Percentiles rank a stretch among this genome's conserved stretches.
Conservation (phyloP, 2,329 filamentous ascomycete species). For the Sclerotinia borealis region DNA sequence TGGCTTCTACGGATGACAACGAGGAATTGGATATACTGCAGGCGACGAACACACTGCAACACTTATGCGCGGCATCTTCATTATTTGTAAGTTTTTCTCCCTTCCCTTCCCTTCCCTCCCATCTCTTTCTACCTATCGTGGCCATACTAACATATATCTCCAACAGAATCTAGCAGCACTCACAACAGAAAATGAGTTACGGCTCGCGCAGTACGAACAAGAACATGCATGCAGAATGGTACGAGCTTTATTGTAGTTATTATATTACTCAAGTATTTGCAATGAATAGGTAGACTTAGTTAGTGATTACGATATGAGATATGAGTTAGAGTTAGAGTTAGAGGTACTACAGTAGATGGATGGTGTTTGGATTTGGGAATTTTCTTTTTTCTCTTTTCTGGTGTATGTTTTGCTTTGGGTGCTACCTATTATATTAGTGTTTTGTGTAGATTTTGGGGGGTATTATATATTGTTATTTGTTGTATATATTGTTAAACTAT, state of each 20-base stretch:
- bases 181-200: neutral
- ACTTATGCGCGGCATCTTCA: neutral
- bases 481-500: neutral
- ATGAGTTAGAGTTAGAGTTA: too few species aligned
- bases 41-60: neutral
- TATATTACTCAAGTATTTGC: neutral
- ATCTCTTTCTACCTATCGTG: neutral
- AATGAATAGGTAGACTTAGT: too few species aligned
- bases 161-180: conserved; percentile 4
- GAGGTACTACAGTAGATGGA: too few species aligned
- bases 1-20: neutral
- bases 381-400: neutral
- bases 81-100: neutral
- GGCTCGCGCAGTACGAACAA: neutral
- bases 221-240: neutral
- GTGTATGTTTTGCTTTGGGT: neutral
- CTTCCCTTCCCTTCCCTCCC: too few species aligned
- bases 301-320: neutral
- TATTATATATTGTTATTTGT: neutral
- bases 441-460: neutral
- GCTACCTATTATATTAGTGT: neutral
- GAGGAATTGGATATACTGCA: neutral
- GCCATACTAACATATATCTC: neutral
- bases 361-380: neutral
- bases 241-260: neutral